phyloP scores from a whole-genome alignment of 2,329 filamentous ascomycete genomes.

The Colletotrichum tofieldiae region DNA sequence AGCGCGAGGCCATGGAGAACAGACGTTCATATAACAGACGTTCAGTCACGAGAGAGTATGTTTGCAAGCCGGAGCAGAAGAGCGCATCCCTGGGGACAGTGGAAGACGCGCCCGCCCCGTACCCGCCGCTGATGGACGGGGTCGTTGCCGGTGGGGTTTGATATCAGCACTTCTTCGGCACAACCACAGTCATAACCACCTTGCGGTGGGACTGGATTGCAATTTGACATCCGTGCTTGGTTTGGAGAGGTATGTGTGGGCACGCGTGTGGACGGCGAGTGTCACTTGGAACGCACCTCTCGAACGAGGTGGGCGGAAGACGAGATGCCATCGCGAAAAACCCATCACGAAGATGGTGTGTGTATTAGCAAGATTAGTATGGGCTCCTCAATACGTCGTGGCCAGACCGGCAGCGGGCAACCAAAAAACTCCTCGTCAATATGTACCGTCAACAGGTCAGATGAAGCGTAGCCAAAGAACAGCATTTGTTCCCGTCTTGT shows the following conservation, averaged over 20 bases:
- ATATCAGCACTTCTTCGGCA: conserved; percentile 99
- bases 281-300: neutral
- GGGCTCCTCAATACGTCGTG: conserved; percentile 30
- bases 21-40: neutral
- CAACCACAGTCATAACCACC: conserved; percentile 85
- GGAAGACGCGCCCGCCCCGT: conserved; percentile 44
- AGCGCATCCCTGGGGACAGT: conserved; percentile 34
- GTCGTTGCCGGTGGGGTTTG: conserved; percentile 57
- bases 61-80: conserved; percentile 45
- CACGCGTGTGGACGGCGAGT: too few relatives aligned
- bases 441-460: conserved; percentile 43
- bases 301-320: neutral
- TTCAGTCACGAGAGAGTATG: conserved; percentile 26
- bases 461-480: conserved; percentile 39
- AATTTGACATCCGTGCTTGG: conserved; percentile 99
- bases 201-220: conserved; percentile 80
- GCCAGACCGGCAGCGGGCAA: conserved; percentile 34
- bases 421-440: conserved; percentile 41
- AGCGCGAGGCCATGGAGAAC: neutral
- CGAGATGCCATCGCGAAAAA: conserved; percentile 27
- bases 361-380: conserved; percentile 44
- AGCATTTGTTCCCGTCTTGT: conserved; percentile 30
- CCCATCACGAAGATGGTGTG: conserved; percentile 35
- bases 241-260: neutral
- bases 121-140: conserved; percentile 44